Base-by-base conservation (phyloP, 257 asterid species). In the Penstemon davidsonii region DNA sequence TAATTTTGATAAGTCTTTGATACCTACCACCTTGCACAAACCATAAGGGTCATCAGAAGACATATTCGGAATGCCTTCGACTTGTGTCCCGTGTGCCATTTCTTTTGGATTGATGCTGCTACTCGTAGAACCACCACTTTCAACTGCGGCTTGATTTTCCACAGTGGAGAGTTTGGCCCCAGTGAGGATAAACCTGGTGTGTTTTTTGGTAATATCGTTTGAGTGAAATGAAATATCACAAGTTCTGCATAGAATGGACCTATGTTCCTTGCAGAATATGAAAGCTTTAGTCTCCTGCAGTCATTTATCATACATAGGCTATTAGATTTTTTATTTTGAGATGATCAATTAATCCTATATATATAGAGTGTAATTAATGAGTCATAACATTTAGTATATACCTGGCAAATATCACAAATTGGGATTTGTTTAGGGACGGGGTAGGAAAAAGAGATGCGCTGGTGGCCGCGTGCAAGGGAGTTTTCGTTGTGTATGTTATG, bases 11-110 rank as follows among this genome's bases (percentile, higher is more conserved):
- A 49, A 47, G 10, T 8, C 4, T 7, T 8, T n/a, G 15, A 13
- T 51, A 55, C 8, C 11, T 15, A 7, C 19, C 12, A 58, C 63
- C 63, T 58, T 58, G 63, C 63, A 58, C 18, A 58, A 37, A 5
- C 63, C 47, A 58, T 58, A 58, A 58, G 63, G 63, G 39, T 58
- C 63, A 58, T 58, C 63, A 12, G n/a, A 19, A 9, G 63, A 38
- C 44, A 58, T 8, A 2, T 37, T 45, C 6, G 4, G 1, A 12
- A 58, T 7, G 63, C 19, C 54, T 9, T 46, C 13, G 46, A 15
- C 15, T 49, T 49, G 18, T 49, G 54, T 13, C 54, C 11, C n/a
- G 11, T 10, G 5, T 5, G 15, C 18, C 54, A 49, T 49, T 38
- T 37, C 33, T 58, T 0, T 13, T 13, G 62, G 45, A 57, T 38